Conservation (phyloP, 1,284 basidiomycete genomes). For the Cryptococcus floricola region DNA sequence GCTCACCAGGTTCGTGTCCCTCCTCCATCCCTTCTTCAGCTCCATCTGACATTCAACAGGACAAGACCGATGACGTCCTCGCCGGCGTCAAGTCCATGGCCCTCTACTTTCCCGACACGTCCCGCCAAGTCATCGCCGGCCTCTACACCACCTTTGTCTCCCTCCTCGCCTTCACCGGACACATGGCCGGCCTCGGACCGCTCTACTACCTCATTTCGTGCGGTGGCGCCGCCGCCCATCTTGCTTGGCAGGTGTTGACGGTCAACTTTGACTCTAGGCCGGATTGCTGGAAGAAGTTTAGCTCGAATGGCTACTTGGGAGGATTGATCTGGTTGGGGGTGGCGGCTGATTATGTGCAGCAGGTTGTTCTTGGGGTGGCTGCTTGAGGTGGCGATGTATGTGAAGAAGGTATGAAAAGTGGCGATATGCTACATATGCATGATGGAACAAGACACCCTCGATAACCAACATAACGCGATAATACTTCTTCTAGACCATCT, state of each 20-base stretch:
- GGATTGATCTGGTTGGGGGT: slow-evolving; percentile 85
- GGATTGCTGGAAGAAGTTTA: slow-evolving; percentile 93
- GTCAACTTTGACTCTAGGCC: slow-evolving; percentile 72
- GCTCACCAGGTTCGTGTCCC: slow-evolving; percentile 78
- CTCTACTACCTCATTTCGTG: slow-evolving; percentile 74
- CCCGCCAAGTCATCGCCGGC: slow-evolving; percentile 69
- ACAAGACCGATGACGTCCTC: slow-evolving; percentile 84
- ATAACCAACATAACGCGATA: not conserved
- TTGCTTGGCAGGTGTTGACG: slow-evolving; percentile 71
- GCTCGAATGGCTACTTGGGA: slow-evolving; percentile 81
- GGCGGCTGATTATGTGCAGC: slow-evolving; percentile 65
- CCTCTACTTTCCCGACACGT: slow-evolving; percentile 72
- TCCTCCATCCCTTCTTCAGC: not conserved
- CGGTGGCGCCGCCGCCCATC: slow-evolving; percentile 68
- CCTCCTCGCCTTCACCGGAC: slow-evolving; percentile 72
- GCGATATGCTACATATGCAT: too few species aligned
- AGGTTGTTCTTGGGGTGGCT: slow-evolving; percentile 24
- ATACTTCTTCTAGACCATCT: too few species aligned
- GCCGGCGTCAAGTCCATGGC: slow-evolving; percentile 94
- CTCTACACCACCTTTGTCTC: slow-evolving; percentile 74
- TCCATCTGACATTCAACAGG: slow-evolving; percentile 53
- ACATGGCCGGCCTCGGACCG: slow-evolving; percentile 68
- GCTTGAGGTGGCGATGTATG: not conserved
- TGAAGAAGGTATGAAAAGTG: not conserved
- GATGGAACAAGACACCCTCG: too few species aligned